Base-by-base conservation (phyloP, 805 yeast species). In the Myxozyma vanderwaltii region DNA sequence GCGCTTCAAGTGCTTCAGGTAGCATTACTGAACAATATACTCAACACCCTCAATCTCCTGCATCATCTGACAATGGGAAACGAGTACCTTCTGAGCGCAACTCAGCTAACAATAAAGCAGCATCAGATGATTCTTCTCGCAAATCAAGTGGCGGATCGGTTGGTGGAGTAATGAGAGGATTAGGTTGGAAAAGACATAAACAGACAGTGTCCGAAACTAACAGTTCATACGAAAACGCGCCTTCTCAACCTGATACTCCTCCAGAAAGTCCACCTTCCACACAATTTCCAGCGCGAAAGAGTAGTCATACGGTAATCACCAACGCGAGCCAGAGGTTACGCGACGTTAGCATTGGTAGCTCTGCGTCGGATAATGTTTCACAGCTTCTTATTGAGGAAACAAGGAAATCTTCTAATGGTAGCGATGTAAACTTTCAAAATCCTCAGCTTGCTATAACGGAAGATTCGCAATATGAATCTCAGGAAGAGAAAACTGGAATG, bases 161-260 rank as follows among this genome's bases (percentile, higher is more conserved):
- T 12, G 41, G 43, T 31, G 29, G 51, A 12, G 40, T 46, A 21
- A 26, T 50, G 47, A 50, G 41, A 27, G 52, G 52, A 5, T 26
- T 48, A 3, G 43, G 52, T 6, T 48, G 52, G 52, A 48, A 48
- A 24, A 48, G 38, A 36, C 52, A 48, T 26, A 48, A 48, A 35
- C 52, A 36, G n/a, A 21, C 31, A 4, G 19, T 15, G 6, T 35
- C 52, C 19, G 43, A 48, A n/a, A 17, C 23, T 10, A 48, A 33
- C 23, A 17, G 33, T n/a, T 21, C 43, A 21, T 48, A 35, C 15
- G 31, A 17, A 7, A 43, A 10, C 31, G n/a, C 8, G 19, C n/a
- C n/a, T 17, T n/a, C 26, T 21, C n/a, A 7, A 4, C 49, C 38
- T 10, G 29, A 41, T 7, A 41, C 46, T 1, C 46, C 46, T 12